Conservation (phyloP, 2,329 filamentous ascomycete species). For the Chaetomium globosum region DNA sequence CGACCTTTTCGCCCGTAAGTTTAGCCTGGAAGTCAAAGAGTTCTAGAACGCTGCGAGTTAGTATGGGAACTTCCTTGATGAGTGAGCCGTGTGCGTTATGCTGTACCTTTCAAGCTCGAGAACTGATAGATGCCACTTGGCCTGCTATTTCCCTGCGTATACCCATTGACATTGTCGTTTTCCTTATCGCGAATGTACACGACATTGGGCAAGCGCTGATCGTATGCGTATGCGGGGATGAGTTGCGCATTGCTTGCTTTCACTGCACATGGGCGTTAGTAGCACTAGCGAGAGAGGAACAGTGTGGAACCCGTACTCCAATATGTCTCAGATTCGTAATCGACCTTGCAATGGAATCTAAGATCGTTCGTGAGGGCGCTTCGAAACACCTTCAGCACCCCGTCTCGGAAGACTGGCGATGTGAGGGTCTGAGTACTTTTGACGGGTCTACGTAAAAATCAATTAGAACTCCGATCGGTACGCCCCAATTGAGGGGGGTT, state of each 20-base stretch:
- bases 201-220: conserved; percentile 37
- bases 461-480: conserved; percentile 14
- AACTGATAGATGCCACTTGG: conserved; percentile 40
- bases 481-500: background rate
- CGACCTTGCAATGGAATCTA: conserved; percentile 38
- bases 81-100: too few species aligned
- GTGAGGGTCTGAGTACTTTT: conserved; percentile 35
- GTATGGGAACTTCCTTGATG: background rate
- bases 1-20: conserved; percentile 39
- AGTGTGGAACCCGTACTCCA: conserved; percentile 33
- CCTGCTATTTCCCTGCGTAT: conserved; percentile 26
- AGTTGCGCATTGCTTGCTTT: conserved; percentile 39
- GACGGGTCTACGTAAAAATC: conserved; percentile 28
- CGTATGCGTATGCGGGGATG: conserved; percentile 40
- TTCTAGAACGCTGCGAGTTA: conserved; percentile 17
- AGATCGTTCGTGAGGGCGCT: conserved; percentile 38
- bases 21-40: conserved; percentile 39
- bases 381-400: conserved; percentile 39
- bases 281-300: background rate
- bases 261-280: conserved; percentile 27
- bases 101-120: conserved; percentile 28
- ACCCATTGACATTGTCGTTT: conserved; percentile 31
- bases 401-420: conserved; percentile 33
- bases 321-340: conserved; percentile 38
- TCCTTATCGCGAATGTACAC: conserved; percentile 39